Evolutionary conservation across 73 alveolate genomes (phyloP).

Genomic region (Uronychia setigera): DNA sequence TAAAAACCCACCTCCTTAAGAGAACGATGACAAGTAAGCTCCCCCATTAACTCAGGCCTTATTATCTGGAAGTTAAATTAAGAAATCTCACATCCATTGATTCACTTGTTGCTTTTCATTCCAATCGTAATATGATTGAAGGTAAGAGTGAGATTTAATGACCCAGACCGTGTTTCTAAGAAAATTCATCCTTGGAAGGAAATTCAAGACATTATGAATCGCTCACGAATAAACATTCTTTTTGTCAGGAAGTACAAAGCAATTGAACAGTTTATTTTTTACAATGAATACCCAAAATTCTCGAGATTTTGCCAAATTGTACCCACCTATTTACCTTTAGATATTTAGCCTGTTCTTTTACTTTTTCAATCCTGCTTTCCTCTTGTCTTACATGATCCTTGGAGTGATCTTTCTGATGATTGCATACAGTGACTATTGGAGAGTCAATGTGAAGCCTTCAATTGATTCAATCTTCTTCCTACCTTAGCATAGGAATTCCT

Average conservation of each 20-base stretch:
- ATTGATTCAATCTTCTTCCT: slow-evolving; percentile 11
- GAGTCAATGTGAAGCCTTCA: slow-evolving; percentile 5
- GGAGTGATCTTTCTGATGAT: slow-evolving; percentile 19
- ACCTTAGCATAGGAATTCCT: background rate
- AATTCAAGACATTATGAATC: slow-evolving; percentile 29
- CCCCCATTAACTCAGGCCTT: background rate
- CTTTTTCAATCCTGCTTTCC: slow-evolving; percentile 19
- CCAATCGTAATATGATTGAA: slow-evolving; percentile 52
- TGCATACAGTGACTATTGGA: slow-evolving; percentile 25
- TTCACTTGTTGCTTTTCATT: slow-evolving; percentile 38
- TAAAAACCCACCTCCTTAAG: background rate
- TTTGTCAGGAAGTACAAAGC: slow-evolving; percentile 10
- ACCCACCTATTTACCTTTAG: slow-evolving; percentile 6
- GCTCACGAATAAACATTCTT: slow-evolving; percentile 35
- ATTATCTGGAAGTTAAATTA: slow-evolving; percentile 11
- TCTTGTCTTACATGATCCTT: slow-evolving; percentile 38
- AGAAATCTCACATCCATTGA: slow-evolving; percentile 41
- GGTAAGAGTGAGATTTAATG: slow-evolving; percentile 15
- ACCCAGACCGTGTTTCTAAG: slow-evolving; percentile 17
- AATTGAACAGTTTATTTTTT: slow-evolving; percentile 32
- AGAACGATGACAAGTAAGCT: background rate
- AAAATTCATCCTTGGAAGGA: slow-evolving; percentile 21
- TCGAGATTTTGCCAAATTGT: slow-evolving; percentile 28
- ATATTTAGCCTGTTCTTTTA: slow-evolving; percentile 1
- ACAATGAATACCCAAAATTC: slow-evolving; percentile 53